Evolutionary conservation across 2,329 filamentous ascomycete genomes (phyloP), one percentile per base, ranked within the genome.

Genomic region (Monosporascus sp.): DNA sequence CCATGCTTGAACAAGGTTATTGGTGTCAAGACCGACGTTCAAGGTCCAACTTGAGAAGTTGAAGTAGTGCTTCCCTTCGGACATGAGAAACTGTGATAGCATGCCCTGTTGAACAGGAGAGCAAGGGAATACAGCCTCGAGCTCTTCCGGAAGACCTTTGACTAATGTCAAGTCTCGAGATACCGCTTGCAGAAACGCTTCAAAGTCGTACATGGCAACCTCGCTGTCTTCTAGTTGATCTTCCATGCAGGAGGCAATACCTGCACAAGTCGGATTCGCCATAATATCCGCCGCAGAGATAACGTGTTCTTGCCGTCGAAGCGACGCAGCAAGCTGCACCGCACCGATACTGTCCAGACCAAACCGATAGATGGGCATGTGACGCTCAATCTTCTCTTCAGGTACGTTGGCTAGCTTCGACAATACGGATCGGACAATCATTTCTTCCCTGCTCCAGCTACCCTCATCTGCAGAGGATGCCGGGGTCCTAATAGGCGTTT

Each of bases 331-430:
- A 9, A 96, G 76, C 63, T 96, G 91, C 5, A 86, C 79, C 0
- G 90, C 89, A 55, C 88, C 92, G 63, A 97, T 94, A 66, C 92
- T 97, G 69, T 97, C 92, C 3, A 97, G 74, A 0, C 93, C 93
- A n/a, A 96, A 80, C 54, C 88, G 85, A 62, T 93, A 96, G 48
- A 97, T 90, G 0, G 89, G 90, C 0, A 84, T 90, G 9, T 79
- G 66, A 14, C 76, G 77, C 3, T 66, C 62, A 47, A 96, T 85
- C 0, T 71, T 72, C 0, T 74, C 62, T 2, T 66, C 52, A 0
- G 79, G 66, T 5, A 79, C 69, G 2, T 75, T 72, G 1, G 87
- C 84, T 24, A 94, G 75, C 7, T 71, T 71, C 0, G 82, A 77
- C 18, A 92, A 68, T 0, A 83, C 73, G 0, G 75, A 63, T 5